phyloP scores from a whole-genome alignment of 2,329 filamentous ascomycete species.

The Phyllosticta citribraziliensis region DNA sequence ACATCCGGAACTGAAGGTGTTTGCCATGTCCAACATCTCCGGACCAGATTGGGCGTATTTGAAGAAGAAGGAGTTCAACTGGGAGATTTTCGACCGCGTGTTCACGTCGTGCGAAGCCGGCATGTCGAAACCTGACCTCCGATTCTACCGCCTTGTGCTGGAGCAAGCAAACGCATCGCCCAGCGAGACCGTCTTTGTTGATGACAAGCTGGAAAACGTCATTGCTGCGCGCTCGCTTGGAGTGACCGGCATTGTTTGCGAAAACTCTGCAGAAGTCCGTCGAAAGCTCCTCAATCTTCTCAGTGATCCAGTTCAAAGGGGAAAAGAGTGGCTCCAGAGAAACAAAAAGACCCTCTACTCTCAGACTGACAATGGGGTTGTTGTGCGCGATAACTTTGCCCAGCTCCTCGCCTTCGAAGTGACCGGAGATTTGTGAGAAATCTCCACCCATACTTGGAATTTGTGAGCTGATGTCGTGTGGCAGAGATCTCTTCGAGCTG shows the following conservation, averaged over 20 bases:
- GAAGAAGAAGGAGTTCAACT: constrained; percentile 17
- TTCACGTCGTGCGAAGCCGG: constrained; percentile 26
- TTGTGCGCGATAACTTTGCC: constrained; percentile 20
- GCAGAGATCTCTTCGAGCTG: constrained; percentile 10
- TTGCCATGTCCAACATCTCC: constrained; percentile 26
- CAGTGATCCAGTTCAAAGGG: constrained; percentile 16
- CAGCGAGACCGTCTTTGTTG: constrained; percentile 19
- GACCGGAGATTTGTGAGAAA: constrained; percentile 14
- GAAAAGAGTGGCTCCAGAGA: constrained; percentile 14
- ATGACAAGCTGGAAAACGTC: constrained; percentile 23
- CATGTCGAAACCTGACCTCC: constrained; percentile 26
- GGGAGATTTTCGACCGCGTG: constrained; percentile 25
- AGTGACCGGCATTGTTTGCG: constrained; percentile 20
- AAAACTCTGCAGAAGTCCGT: constrained; percentile 9
- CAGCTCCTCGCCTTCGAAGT: constrained; percentile 22
- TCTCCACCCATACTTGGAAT: not conserved
- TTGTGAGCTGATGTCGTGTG: not conserved
- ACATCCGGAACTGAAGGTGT: constrained; percentile 15
- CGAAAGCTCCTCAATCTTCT: constrained; percentile 15
- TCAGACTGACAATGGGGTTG: constrained; percentile 15
- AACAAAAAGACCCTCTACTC: constrained; percentile 16
- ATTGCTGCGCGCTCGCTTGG: constrained; percentile 19
- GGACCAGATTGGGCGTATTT: constrained; percentile 20
- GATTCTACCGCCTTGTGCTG: constrained; percentile 26
- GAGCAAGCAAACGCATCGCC: constrained; percentile 13